Base-by-base conservation (phyloP, 805 yeast genomes). In the Wickerhamomyces silvicola region DNA sequence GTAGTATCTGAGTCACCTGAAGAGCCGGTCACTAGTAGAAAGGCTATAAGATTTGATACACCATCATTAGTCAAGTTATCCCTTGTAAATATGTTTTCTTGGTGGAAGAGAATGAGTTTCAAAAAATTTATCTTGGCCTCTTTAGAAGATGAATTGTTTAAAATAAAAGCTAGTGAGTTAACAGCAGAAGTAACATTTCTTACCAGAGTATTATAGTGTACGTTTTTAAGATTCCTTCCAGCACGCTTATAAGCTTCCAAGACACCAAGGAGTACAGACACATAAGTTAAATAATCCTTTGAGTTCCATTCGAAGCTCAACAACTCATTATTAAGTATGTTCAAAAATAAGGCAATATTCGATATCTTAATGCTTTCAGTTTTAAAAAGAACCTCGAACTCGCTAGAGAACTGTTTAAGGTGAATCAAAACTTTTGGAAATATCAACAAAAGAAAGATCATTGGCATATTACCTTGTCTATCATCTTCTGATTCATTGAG, bases 51-150 rank as follows among this genome's bases (percentile, higher is more conserved):
- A 25, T 56, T 54, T 0, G 61, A 50, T 11, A 62, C 36, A 18
- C 53, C 55, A n/a, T 56, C 54, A 34, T 50, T 54, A 12, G 54
- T 51, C 13, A 72, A 38, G 3, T 55, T 46, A 2, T 54, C 64
- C 10, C 28, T 38, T 5, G 39, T 37, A 35, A 59, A 54, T 6
- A 51, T 37, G n/a, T 45, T 32, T 18, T 50, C 52, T 30, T 60
- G 64, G 18, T 53, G 54, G 22, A 56, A 56, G 36, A 58, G 40
- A 7, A 58, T 24, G 14, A 44, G 35, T 16, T 53, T 52, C 10
- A 57, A 31, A 27, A 56, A 48, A 31, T 54, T 61, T 44, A 16
- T 52, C 32, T 24, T 49, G 48, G 42, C 49, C n/a, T 38, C 51
- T 4, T 24, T 33, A 2, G 48, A 36, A 4, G 41, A 38, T 4